Percentiles rank a stretch among this genome's conserved stretches.
Conservation (phyloP, 2,329 filamentous ascomycete species). For the Sarocladium brachiariae region DNA sequence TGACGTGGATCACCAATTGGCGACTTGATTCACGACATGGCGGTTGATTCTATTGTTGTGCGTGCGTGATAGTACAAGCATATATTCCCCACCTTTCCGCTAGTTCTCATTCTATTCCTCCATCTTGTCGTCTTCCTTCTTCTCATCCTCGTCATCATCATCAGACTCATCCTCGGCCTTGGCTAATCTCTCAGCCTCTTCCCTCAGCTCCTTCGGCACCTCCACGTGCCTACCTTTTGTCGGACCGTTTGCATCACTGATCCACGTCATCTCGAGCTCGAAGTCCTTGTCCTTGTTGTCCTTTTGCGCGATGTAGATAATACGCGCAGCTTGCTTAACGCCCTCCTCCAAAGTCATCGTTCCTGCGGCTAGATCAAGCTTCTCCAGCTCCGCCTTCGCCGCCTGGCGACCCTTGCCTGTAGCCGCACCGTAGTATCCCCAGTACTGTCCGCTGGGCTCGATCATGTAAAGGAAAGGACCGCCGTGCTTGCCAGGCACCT, state of each 20-base stretch:
- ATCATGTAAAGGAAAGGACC: conserved; percentile 98
- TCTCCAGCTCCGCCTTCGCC: conserved; percentile 97
- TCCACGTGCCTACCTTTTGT: conserved; percentile 91
- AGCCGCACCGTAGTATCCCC: conserved; percentile 97
- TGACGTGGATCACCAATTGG: too few relatives aligned
- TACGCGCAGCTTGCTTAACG: conserved; percentile 91
- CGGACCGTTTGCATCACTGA: conserved; percentile 75
- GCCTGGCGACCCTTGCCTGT: conserved; percentile 95
- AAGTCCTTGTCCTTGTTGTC: conserved; percentile 99
- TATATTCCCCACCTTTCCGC: conserved; percentile 12
- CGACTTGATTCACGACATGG: background rate
- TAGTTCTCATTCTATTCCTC: conserved; percentile 57
- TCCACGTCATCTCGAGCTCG: conserved; percentile 98
- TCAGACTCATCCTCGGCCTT: conserved; percentile 86
- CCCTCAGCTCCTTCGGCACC: conserved; percentile 81
- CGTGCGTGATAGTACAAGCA: conserved; percentile 28
- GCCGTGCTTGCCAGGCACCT: conserved; percentile 67
- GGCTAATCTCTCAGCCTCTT: conserved; percentile 88
- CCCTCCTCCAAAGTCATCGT: conserved; percentile 76
- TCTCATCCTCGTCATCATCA: conserved; percentile 66
- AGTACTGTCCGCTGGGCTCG: conserved; percentile 93
- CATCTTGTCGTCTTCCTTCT: conserved; percentile 72
- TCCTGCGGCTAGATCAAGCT: conserved; percentile 77
- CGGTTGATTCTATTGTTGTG: conserved; percentile 25
- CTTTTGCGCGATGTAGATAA: conserved; percentile 96